Evolutionary conservation across 2,329 filamentous ascomycete species (phyloP).

Genomic region (Alternaria arbusti): DNA sequence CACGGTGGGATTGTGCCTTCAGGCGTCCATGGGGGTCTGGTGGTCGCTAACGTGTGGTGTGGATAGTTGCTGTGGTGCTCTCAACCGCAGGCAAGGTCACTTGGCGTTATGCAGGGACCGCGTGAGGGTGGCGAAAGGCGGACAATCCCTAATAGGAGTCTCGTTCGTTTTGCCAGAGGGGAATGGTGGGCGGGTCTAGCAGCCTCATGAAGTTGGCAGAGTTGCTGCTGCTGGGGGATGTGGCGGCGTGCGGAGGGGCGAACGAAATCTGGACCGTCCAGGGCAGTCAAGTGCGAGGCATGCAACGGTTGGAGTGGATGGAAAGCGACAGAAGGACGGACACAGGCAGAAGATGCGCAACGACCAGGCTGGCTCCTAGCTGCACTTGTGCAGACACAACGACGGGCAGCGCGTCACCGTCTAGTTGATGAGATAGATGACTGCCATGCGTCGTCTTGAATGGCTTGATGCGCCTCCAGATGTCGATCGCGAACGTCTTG

Average conservation of each 20-base stretch:
- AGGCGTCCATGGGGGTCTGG: constrained; percentile 28
- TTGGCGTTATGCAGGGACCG: constrained; percentile 33
- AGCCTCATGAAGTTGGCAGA: constrained; percentile 14
- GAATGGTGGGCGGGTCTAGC: constrained; percentile 3
- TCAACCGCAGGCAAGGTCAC: constrained; percentile 8
- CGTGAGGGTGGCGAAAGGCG: constrained; percentile 17
- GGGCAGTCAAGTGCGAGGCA: constrained; percentile 13
- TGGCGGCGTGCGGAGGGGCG: constrained; percentile 7
- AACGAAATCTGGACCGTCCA: constrained; percentile 8
- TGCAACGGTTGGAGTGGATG: constrained; percentile 1
- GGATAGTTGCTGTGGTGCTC: not conserved
- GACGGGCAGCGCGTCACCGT: constrained; percentile 3
- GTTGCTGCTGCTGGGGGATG: constrained; percentile 1
- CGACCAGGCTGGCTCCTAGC: not conserved
- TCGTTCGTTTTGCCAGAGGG: constrained; percentile 7
- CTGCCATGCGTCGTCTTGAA: constrained; percentile 6
- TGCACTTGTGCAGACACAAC: constrained; percentile 1
- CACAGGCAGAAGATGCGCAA: not conserved
- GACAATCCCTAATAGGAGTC: constrained; percentile 15
- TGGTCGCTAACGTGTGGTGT: constrained; percentile 5
- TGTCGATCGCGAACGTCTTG: constrained; percentile 23
- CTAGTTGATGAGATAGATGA: constrained; percentile 8
- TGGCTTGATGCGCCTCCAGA: constrained; percentile 23
- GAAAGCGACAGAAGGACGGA: constrained; percentile 4
- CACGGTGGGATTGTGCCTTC: constrained; percentile 17